Conservation (phyloP, 2,329 filamentous ascomycete species). For the Colletotrichum noveboracense region DNA sequence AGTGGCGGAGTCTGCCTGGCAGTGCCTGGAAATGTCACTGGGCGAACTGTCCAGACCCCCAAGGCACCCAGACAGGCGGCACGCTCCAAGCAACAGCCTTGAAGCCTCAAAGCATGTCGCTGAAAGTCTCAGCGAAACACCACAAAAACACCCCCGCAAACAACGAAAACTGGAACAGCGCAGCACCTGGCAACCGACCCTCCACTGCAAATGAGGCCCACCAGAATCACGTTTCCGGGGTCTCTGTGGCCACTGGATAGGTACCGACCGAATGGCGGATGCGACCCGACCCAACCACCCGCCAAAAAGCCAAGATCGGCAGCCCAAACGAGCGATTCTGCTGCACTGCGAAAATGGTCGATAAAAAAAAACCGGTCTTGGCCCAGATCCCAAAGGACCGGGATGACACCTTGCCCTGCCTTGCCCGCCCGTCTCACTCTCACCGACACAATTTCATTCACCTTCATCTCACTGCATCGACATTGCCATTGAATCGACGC, state of each 20-base stretch:
- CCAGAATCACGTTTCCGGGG: slow-evolving; percentile 10
- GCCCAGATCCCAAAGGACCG: neutral
- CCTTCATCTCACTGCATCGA: neutral
- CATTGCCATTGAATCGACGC: neutral
- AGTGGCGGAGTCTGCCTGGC: slow-evolving; percentile 6
- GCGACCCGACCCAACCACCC: slow-evolving; percentile 14
- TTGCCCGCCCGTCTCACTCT: neutral
- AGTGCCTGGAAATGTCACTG: slow-evolving; percentile 2
- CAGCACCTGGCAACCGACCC: neutral
- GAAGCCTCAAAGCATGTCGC: neutral
- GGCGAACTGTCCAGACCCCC: neutral
- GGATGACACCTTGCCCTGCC: neutral
- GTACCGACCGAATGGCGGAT: neutral
- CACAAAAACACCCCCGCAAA: neutral
- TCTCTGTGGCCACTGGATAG: neutral
- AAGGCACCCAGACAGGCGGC: neutral
- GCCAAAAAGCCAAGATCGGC: slow-evolving; percentile 6
- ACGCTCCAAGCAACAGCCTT: neutral
- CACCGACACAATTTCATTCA: neutral
- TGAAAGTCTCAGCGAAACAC: neutral
- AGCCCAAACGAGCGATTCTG: neutral
- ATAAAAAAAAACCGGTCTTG: neutral
- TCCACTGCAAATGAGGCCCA: neutral
- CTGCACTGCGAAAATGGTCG: neutral
- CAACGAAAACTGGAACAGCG: neutral